Percentiles rank a stretch among this genome's conserved stretches.
Conservation (phyloP, 2,329 filamentous ascomycete genomes). For the Ophiostoma sp. region DNA sequence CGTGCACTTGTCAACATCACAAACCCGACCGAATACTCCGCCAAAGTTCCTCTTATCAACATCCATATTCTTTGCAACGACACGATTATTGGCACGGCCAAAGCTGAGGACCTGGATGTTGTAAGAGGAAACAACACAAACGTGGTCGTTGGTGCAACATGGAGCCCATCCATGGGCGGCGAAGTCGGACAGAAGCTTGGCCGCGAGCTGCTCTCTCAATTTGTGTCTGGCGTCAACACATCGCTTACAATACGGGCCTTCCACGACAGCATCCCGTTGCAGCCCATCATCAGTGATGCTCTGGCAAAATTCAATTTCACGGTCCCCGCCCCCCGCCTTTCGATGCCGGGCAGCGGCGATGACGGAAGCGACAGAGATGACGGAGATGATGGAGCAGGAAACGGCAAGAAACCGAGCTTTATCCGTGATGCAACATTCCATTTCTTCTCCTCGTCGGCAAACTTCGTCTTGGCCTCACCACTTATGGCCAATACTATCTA, state of each 20-base stretch:
- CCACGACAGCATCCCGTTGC: constrained; percentile 63
- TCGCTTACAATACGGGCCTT: constrained; percentile 70
- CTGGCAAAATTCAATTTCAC: constrained; percentile 67
- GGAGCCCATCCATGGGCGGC: constrained; percentile 67
- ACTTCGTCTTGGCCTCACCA: constrained; percentile 77
- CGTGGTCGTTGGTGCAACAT: constrained; percentile 61
- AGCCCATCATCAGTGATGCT: constrained; percentile 65
- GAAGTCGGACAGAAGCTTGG: constrained; percentile 56
- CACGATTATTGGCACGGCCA: constrained; percentile 69
- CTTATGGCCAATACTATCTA: constrained; percentile 66
- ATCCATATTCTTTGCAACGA: constrained; percentile 70
- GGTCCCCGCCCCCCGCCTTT: constrained; percentile 63
- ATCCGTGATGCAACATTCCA: constrained; percentile 84
- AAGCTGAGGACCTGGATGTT: constrained; percentile 58
- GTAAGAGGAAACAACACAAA: constrained; percentile 65
- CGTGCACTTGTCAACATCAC: constrained; percentile 73
- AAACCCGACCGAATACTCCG: constrained; percentile 84
- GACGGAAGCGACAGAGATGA: constrained; percentile 35
- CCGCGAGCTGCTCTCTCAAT: constrained; percentile 71
- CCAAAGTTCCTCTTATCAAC: constrained; percentile 72
- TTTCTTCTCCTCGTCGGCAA: constrained; percentile 76
- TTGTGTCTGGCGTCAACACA: constrained; percentile 82
- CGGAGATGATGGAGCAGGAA: constrained; percentile 33
- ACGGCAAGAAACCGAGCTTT: constrained; percentile 47
- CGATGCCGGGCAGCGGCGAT: constrained; percentile 30